Evolutionary conservation across 2,329 filamentous ascomycete species (phyloP).

Genomic region (Alternaria triticina): DNA sequence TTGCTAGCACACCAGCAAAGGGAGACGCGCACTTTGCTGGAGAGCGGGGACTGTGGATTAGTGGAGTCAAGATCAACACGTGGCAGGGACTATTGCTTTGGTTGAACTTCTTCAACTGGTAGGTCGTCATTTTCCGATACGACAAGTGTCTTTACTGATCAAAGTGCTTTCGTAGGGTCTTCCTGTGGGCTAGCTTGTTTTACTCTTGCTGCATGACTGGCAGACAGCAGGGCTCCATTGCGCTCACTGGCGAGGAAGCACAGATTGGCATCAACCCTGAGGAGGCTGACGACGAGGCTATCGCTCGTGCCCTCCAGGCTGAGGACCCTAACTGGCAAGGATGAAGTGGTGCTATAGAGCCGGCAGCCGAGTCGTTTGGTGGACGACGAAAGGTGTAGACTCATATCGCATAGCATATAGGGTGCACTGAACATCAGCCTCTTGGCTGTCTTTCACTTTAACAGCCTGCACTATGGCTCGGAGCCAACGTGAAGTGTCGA

Average conservation of each 20-base stretch:
- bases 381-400: neutral
- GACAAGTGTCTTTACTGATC: neutral
- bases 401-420: neutral
- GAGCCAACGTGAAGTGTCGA: neutral
- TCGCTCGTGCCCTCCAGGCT: constrained; percentile 26
- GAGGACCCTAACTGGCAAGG: constrained; percentile 27
- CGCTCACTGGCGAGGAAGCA: constrained; percentile 29
- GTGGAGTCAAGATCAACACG: constrained; percentile 27
- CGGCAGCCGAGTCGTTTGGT: neutral
- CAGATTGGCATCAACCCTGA: constrained; percentile 18
- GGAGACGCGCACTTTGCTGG: constrained; percentile 10
- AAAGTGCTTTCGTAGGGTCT: constrained; percentile 17
- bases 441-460: neutral
- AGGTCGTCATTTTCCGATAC: neutral
- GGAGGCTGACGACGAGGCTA: constrained; percentile 22
- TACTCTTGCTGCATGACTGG: constrained; percentile 37
- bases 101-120: constrained; percentile 35
- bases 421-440: neutral
- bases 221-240: constrained; percentile 27
- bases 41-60: constrained; percentile 20
- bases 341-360: neutral
- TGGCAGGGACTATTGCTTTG: constrained; percentile 28
- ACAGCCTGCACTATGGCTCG: neutral
- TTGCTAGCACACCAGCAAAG: constrained; percentile 6
- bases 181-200: constrained; percentile 33